Base-by-base conservation (phyloP, 345 rosid species). In the Streptanthus diversifolius region DNA sequence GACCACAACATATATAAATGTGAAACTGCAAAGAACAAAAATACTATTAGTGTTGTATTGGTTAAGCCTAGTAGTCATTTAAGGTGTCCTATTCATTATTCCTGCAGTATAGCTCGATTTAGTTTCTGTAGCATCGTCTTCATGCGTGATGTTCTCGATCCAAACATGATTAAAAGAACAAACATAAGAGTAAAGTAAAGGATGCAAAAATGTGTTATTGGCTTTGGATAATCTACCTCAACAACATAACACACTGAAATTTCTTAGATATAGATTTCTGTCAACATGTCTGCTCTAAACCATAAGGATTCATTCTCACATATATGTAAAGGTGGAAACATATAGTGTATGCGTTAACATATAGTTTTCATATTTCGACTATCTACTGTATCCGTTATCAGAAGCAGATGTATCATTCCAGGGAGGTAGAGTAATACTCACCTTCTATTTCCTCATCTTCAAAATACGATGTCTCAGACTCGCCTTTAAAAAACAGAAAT, bases 401-500 rank as follows among this genome's bases (percentile, higher is more conserved):
- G 36, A 67, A 48, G 73, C 19, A 39, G 59, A 62, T 37, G 32
- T 63, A 71, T 73, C 21, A 70, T 79, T 82, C 84, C n/a, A 72
- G 66, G 27, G 75, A 75, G 62, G 21, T 63, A 56, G 68, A 68
- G 25, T 56, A 47, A 65, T 70, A 70, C 37, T 88, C 85, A 75
- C 85, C 83, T 76, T 81, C 93, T 8, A 63, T 32, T 30, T 87
- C 89, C 44, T 79, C 79, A 33, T 79, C 82, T 44, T 71, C 85
- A 5, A 80, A 83, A 74, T 53, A 59, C 3, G 63, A 61, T 55
- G 80, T 86, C 80, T 56, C 80, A 33, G 56, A 45, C 33, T 65
- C 19, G 21, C 63, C 83, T 57, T 85, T 85, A 54, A 78, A 85
- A 10, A 91, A 95, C 73, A 89, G 88, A 52, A 68, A 79, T 40